Evolutionary conservation across 306 rosid species (phyloP).

Genomic region (Medicago truncatula): DNA sequence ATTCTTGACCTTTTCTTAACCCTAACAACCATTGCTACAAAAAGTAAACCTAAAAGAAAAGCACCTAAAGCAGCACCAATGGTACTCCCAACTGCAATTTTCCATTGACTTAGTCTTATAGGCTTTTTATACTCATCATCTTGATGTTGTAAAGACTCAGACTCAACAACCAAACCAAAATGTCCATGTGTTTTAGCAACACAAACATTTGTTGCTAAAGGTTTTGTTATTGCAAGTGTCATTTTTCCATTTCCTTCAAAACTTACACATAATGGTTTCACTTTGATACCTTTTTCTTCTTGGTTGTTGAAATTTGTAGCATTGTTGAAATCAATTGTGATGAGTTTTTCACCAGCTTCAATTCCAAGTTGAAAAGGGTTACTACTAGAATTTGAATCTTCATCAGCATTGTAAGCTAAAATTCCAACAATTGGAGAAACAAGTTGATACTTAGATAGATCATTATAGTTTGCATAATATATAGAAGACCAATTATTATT

Average conservation of each 20-base stretch:
- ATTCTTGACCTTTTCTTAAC: constrained; percentile 89
- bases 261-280: constrained; percentile 65
- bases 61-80: constrained; percentile 86
- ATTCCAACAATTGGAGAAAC: constrained; percentile 85
- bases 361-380: constrained; percentile 84
- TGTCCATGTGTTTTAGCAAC: constrained; percentile 81
- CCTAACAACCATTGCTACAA: constrained; percentile 92
- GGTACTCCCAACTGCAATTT: constrained; percentile 79
- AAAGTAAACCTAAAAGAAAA: constrained; percentile 76
- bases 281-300: constrained; percentile 41
- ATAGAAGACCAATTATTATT: constrained; percentile 68
- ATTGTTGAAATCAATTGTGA: constrained; percentile 73
- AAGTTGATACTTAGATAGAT: constrained; percentile 73
- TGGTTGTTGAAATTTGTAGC: constrained; percentile 45
- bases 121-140: constrained; percentile 53
- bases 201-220: constrained; percentile 61
- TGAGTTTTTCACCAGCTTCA: constrained; percentile 64
- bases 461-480: constrained; percentile 64
- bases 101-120: constrained; percentile 68
- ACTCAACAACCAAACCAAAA: constrained; percentile 77
- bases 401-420: constrained; percentile 79
- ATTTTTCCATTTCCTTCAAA: constrained; percentile 83
- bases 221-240: constrained; percentile 63
- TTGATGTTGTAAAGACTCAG: constrained; percentile 49
- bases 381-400: constrained; percentile 55